Evolutionary conservation across 1,284 basidiomycete genomes (phyloP).

Genomic region (Exobasidium cylindrosporum): DNA sequence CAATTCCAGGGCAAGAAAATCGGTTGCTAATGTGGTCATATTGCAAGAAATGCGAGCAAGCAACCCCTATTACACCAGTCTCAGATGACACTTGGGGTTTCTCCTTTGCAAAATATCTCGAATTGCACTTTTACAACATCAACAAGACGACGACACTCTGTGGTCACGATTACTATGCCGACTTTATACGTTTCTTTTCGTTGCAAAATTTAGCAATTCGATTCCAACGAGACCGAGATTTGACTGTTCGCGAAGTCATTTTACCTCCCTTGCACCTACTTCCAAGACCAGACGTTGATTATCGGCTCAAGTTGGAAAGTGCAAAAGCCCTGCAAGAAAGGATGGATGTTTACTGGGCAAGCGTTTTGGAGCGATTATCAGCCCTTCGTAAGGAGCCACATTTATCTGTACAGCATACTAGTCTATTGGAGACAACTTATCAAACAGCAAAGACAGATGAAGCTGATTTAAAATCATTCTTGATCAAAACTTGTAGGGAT

Average conservation of each 20-base stretch:
- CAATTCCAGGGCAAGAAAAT: slow-evolving; percentile 61
- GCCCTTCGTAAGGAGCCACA: slow-evolving; percentile 57
- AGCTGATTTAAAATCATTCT: not conserved
- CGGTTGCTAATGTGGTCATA: slow-evolving; percentile 88
- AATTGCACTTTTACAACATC: slow-evolving; percentile 79
- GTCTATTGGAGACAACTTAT: not conserved
- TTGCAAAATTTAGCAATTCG: slow-evolving; percentile 68
- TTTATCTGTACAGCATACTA: slow-evolving; percentile 4
- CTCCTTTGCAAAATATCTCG: slow-evolving; percentile 88
- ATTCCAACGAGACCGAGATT: slow-evolving; percentile 81
- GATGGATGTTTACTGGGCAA: slow-evolving; percentile 65
- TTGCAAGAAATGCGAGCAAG: slow-evolving; percentile 64
- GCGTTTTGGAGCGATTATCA: slow-evolving; percentile 59
- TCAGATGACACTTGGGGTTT: slow-evolving; percentile 89
- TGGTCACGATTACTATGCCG: slow-evolving; percentile 87
- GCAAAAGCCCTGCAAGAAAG: slow-evolving; percentile 73
- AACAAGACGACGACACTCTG: slow-evolving; percentile 65
- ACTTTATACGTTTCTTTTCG: slow-evolving; percentile 91
- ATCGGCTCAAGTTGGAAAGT: slow-evolving; percentile 84
- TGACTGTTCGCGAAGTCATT: slow-evolving; percentile 74
- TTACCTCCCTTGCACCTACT: slow-evolving; percentile 84
- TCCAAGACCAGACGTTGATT: slow-evolving; percentile 77
- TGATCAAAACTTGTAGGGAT: slow-evolving; percentile 5
- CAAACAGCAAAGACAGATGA: slow-evolving; percentile 33
- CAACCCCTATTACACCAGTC: slow-evolving; percentile 77